Evolutionary conservation across 164 flowering plant genomes (phyloP).

Genomic region (Liquidambar formosana): DNA sequence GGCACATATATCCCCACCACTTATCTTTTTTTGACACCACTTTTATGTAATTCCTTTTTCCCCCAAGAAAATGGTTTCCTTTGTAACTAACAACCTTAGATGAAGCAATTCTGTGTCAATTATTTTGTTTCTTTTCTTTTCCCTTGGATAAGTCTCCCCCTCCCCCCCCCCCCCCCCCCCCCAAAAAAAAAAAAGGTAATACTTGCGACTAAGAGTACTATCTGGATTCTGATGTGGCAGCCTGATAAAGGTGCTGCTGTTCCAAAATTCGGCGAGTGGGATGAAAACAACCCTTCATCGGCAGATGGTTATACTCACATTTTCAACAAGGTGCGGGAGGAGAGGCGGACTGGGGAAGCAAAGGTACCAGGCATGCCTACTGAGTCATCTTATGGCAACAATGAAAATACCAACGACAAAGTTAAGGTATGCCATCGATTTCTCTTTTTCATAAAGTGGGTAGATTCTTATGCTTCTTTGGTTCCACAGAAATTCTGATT

Average conservation of each 20-base stretch:
- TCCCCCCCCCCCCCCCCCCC: too few species aligned
- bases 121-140: too few species aligned
- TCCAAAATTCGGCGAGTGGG: slow-evolving; percentile 90
- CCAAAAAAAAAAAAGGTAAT: too few species aligned
- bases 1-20: too few species aligned
- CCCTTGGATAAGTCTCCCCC: too few species aligned
- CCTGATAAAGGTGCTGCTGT: slow-evolving; percentile 69
- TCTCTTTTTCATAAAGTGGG: not conserved
- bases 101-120: too few species aligned
- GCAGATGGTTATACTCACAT: slow-evolving; percentile 77
- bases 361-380: slow-evolving; percentile 21
- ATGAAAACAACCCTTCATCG: slow-evolving; percentile 72
- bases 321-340: slow-evolving; percentile 74
- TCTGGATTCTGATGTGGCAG: slow-evolving; percentile 34
- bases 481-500: not conserved
- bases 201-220: not conserved
- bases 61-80: too few species aligned
- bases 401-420: slow-evolving; percentile 14
- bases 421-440: slow-evolving; percentile 25
- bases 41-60: too few species aligned
- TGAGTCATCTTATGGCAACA: slow-evolving; percentile 17
- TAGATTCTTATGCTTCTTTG: not conserved
- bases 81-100: too few species aligned
- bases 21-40: too few species aligned
- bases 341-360: slow-evolving; percentile 49